Conservation (phyloP, 1,284 basidiomycete species). For the Spongispora temasekensis region DNA sequence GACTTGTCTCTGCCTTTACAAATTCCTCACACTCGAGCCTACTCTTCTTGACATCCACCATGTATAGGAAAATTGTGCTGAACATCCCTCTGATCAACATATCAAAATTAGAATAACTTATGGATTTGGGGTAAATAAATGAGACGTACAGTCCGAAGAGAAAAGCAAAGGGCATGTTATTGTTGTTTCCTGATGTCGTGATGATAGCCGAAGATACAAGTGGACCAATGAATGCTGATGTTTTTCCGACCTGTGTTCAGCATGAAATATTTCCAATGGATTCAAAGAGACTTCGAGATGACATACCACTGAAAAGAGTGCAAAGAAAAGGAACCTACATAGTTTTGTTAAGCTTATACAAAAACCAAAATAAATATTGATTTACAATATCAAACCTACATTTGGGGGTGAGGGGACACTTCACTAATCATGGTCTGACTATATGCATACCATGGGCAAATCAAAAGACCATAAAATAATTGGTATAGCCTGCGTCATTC, state of each 20-base stretch:
- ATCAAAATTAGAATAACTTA: background rate
- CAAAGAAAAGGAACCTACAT: constrained; percentile 73
- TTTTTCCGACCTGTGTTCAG: constrained; percentile 60
- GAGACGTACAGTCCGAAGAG: constrained; percentile 65
- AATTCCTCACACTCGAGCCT: constrained; percentile 66
- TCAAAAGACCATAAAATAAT: constrained; percentile 74
- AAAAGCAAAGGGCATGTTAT: constrained; percentile 83
- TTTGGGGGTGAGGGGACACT: constrained; percentile 73
- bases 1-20: constrained; percentile 54
- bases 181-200: constrained; percentile 66
- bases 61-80: constrained; percentile 65
- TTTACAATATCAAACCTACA: constrained; percentile 41
- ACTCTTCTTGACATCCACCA: constrained; percentile 74
- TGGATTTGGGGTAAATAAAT: background rate
- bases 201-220: constrained; percentile 78
- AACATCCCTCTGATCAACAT: constrained; percentile 48
- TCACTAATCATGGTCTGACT: constrained; percentile 86
- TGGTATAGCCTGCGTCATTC: constrained; percentile 63
- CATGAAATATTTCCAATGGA: background rate
- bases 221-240: constrained; percentile 81
- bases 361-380: too few relatives aligned
- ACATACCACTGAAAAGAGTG: constrained; percentile 68
- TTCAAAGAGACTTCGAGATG: background rate
- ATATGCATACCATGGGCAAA: constrained; percentile 85
- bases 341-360: background rate